Conservation (phyloP, 768 basidiomycete species). For the Clitopilus hobsonii region DNA sequence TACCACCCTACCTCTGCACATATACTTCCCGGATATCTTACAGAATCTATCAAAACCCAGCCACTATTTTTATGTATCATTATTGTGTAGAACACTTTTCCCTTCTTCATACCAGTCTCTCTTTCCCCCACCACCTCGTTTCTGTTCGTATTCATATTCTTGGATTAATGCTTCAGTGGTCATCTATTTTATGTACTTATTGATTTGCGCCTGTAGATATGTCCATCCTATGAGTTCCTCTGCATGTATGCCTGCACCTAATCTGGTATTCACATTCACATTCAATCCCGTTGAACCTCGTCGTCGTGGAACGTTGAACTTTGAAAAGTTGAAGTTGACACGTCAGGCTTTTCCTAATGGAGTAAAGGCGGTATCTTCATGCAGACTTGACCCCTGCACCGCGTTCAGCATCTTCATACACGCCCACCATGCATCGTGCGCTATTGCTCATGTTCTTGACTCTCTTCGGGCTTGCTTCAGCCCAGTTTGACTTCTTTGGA, state of each 20-base stretch:
- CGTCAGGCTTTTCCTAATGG: background rate
- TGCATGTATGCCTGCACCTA: background rate
- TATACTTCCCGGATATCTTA: background rate
- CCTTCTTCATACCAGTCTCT: too few relatives aligned
- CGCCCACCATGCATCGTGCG: slow-evolving; percentile 12
- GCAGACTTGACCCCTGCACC: slow-evolving; percentile 22
- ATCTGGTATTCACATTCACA: background rate
- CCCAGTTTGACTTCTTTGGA: slow-evolving; percentile 80
- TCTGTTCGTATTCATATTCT: background rate
- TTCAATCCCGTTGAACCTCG: background rate
- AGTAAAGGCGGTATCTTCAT: background rate
- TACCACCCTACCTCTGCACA: background rate
- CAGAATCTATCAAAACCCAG: background rate
- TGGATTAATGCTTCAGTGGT: background rate
- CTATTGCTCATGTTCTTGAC: slow-evolving; percentile 24
- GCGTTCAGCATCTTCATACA: slow-evolving; percentile 22
- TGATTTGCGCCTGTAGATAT: background rate
- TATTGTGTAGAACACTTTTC: background rate
- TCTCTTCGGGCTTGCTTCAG: slow-evolving; percentile 35
- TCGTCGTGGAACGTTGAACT: background rate
- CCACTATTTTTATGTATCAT: background rate
- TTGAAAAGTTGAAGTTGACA: background rate
- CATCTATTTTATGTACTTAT: background rate
- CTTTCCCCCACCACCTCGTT: background rate
- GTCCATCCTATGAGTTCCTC: background rate